A percentile compares a stretch with the other conserved stretches of the same genome.
Conservation (phyloP, 2,329 filamentous ascomycete genomes). For the Cephalotrichum gorgonifer region DNA sequence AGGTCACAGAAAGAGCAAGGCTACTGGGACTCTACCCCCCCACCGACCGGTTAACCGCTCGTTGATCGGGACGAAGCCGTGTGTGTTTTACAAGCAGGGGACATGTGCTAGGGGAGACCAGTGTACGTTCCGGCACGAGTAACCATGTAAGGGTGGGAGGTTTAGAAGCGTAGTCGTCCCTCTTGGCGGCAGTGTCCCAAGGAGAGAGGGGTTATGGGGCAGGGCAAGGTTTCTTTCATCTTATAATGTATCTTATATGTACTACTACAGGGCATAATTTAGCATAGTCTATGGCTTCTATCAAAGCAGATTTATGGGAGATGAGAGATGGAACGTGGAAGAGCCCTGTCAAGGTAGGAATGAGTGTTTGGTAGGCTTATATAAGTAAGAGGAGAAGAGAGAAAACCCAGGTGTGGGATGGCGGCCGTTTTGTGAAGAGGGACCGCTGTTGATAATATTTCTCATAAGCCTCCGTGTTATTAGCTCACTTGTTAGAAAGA, state of each 20-base stretch:
- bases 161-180: not conserved
- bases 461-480: no score
- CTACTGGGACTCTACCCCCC: constrained; percentile 26
- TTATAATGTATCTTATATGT: not conserved
- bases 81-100: constrained; percentile 60
- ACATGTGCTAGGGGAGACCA: constrained; percentile 64
- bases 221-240: not conserved
- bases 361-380: no score
- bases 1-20: constrained; percentile 9
- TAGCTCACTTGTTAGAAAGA: no score
- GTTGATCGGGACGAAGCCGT: constrained; percentile 56
- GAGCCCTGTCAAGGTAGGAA: no score
- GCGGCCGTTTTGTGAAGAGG: no score
- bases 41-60: constrained; percentile 41
- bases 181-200: not conserved
- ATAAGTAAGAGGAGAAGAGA: no score
- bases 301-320: not conserved
- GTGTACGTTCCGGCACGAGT: constrained; percentile 63
- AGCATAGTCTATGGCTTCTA: not conserved
- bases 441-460: no score
- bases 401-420: no score
- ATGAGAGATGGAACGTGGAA: no score
- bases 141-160: not conserved
- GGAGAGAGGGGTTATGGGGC: not conserved
- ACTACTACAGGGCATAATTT: not conserved